Evolutionary conservation across 768 basidiomycete genomes (phyloP).

Genomic region (Rhodotorula graminis): DNA sequence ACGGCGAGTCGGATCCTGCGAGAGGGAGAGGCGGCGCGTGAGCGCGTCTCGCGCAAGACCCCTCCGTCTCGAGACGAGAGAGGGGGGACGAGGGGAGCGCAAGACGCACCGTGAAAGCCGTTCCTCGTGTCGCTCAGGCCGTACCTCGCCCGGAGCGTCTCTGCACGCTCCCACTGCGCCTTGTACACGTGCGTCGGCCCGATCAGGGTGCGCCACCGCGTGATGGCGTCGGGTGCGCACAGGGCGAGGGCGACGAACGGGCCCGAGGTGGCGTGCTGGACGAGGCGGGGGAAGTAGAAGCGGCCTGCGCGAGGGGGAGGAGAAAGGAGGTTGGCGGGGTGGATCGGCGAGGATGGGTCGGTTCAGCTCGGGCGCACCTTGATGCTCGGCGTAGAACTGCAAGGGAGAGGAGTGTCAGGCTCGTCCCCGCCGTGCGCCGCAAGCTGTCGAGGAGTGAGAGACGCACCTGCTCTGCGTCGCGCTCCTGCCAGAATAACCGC

Average conservation of each 20-base stretch:
- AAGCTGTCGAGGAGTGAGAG: neutral
- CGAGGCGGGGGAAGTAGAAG: constrained; percentile 42
- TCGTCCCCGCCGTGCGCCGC: neutral
- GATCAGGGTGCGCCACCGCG: constrained; percentile 36
- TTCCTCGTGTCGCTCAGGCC: constrained; percentile 41
- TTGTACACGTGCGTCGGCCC: constrained; percentile 41
- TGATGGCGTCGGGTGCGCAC: constrained; percentile 34
- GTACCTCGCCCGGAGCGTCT: constrained; percentile 37
- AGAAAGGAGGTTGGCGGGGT: too few relatives aligned
- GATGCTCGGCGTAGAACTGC: constrained; percentile 41
- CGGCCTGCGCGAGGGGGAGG: constrained; percentile 20
- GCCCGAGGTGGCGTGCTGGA: constrained; percentile 38
- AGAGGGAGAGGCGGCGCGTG: too few relatives aligned
- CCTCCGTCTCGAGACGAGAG: rapidly evolving
- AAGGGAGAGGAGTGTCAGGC: too few relatives aligned
- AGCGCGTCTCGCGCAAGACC: neutral
- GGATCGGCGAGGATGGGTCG: too few relatives aligned
- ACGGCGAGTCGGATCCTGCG: constrained; percentile 35
- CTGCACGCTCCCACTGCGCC: constrained; percentile 36
- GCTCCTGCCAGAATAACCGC: constrained; percentile 33
- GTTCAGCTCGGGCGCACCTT: too few relatives aligned
- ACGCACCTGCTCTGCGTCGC: constrained; percentile 37
- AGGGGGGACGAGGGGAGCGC: too few relatives aligned
- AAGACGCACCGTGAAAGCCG: constrained; percentile 39
- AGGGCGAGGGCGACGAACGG: constrained; percentile 41